Conservation (phyloP, 2,329 filamentous ascomycete genomes). For the Exserohilum rostratum region DNA sequence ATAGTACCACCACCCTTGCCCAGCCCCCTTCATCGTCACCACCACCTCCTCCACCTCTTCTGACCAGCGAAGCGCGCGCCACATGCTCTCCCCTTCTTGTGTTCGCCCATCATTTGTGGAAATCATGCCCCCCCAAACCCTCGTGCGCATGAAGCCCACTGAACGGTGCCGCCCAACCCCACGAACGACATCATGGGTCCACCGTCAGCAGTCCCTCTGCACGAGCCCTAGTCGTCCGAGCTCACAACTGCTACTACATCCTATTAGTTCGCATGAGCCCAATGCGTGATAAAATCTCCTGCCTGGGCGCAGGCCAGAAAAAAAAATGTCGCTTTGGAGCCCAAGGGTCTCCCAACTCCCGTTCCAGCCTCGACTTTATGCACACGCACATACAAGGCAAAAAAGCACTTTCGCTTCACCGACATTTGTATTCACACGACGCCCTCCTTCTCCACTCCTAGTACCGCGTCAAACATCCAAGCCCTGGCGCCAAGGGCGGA, state of each 20-base stretch:
- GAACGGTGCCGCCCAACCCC: conserved; percentile 5
- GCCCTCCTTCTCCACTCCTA: conserved; percentile 1
- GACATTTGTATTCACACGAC: conserved; percentile 7
- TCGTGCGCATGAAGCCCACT: conserved; percentile 1
- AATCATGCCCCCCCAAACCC: neutral
- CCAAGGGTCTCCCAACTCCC: conserved; percentile 2
- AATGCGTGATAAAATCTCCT: too few species aligned
- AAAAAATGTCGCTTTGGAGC: conserved; percentile 1
- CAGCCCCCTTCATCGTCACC: neutral
- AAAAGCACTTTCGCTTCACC: neutral
- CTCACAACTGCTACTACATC: neutral
- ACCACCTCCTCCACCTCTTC: neutral
- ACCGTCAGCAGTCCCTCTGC: conserved; percentile 6
- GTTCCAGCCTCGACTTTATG: neutral
- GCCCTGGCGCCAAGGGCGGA: conserved; percentile 44
- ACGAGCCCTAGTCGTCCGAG: neutral
- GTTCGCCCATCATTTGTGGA: neutral
- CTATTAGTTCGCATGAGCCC: too few species aligned
- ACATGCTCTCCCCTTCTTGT: neutral
- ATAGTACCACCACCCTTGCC: neutral
- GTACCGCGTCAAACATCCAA: conserved; percentile 24
- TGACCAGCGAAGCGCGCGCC: too few species aligned
- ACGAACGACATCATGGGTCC: conserved; percentile 17
- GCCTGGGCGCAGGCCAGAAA: neutral
- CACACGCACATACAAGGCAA: neutral